Conservation (phyloP, 2,329 filamentous ascomycete species). For the Aspergillus vadensis region DNA sequence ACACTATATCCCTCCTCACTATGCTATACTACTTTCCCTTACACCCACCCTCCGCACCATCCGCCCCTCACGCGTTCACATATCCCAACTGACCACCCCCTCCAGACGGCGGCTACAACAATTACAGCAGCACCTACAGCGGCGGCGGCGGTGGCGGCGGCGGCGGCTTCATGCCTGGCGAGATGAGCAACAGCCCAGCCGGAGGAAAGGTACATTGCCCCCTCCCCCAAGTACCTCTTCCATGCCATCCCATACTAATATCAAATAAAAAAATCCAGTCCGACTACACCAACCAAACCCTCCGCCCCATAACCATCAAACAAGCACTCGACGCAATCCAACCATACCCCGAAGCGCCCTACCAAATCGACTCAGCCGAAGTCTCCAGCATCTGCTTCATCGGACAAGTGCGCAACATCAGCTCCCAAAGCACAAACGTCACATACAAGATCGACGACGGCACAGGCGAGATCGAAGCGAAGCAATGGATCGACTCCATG, state of each 20-base stretch:
- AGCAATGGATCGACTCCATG: conserved; percentile 49
- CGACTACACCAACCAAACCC: conserved; percentile 73
- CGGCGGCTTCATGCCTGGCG: conserved; percentile 60
- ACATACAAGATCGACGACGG: conserved; percentile 95
- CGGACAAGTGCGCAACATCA: conserved; percentile 85
- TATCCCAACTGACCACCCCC: background rate
- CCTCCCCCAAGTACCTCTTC: background rate
- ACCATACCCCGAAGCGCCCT: conserved; percentile 72
- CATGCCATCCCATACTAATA: conserved; percentile 8
- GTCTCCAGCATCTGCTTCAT: conserved; percentile 80
- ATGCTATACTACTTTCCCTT: too few species aligned
- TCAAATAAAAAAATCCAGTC: conserved; percentile 10
- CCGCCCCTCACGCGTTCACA: background rate
- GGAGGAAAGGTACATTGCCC: conserved; percentile 41
- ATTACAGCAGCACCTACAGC: conserved; percentile 56
- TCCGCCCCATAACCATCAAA: conserved; percentile 93
- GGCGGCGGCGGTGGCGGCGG: conserved; percentile 55
- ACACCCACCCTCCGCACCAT: background rate
- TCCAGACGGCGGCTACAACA: conserved; percentile 11
- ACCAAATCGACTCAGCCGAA: conserved; percentile 77
- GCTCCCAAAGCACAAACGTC: conserved; percentile 83
- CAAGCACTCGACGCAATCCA: conserved; percentile 84
- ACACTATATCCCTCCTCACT: background rate
- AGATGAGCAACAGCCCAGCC: conserved; percentile 52
- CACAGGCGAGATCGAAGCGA: conserved; percentile 83